phyloP scores from a whole-genome alignment of 2,329 filamentous ascomycete genomes.

The Trichophyton rubrum region DNA sequence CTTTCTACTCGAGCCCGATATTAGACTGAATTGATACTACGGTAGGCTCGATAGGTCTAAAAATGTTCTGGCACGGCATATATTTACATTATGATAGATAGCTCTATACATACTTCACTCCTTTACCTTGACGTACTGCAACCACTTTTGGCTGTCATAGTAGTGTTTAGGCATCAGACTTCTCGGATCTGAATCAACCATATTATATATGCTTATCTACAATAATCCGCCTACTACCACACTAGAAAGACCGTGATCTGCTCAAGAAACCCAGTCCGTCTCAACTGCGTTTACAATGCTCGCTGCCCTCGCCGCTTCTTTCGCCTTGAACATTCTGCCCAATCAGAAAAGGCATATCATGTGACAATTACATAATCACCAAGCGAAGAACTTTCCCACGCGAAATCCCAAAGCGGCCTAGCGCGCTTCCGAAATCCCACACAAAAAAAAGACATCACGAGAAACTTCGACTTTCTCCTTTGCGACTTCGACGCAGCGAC shows the following conservation, averaged over 20 bases:
- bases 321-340: background rate
- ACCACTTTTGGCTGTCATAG: too few relatives aligned
- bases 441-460: background rate
- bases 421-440: constrained; percentile 1
- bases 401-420: constrained; percentile 9
- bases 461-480: background rate
- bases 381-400: background rate
- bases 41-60: background rate
- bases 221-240: too few relatives aligned
- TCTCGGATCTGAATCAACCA: too few relatives aligned
- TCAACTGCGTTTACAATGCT: background rate
- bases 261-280: too few relatives aligned
- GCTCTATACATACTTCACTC: background rate
- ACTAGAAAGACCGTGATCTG: too few relatives aligned
- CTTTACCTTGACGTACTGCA: background rate
- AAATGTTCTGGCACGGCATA: background rate
- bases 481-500: constrained; percentile 4
- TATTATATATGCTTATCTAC: too few relatives aligned
- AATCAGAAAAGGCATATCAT: background rate
- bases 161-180: too few relatives aligned
- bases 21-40: background rate
- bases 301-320: background rate
- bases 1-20: background rate
- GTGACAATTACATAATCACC: background rate
- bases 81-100: background rate